Evolutionary conservation across 2,329 filamentous ascomycete species (phyloP).

Genomic region (Neofusicoccum ribis): DNA sequence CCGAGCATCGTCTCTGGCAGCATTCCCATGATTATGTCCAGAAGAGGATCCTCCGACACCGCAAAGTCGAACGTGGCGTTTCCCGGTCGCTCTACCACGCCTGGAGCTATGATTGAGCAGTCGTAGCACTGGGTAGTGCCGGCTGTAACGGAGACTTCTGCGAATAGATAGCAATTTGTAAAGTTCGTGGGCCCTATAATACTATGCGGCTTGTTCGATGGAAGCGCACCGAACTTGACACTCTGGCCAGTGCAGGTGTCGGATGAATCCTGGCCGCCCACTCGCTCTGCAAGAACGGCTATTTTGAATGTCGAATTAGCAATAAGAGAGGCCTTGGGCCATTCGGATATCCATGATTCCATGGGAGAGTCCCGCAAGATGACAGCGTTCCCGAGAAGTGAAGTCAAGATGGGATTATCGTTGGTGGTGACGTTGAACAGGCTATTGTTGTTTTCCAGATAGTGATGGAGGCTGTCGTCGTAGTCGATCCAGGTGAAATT

Average conservation of each 20-base stretch:
- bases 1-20: conserved; percentile 9
- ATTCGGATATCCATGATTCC: not conserved
- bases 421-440: conserved; percentile 12
- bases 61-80: not conserved
- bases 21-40: conserved; percentile 3
- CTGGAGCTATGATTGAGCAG: conserved; percentile 2
- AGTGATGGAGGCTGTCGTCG: not conserved
- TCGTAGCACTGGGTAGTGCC: conserved; percentile 4
- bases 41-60: not conserved
- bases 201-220: not conserved
- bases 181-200: not conserved
- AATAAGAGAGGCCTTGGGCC: not conserved
- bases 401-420: not conserved
- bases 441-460: not conserved
- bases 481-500: conserved; percentile 11
- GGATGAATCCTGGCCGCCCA: not conserved
- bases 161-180: conserved; percentile 13
- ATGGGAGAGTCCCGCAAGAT: not conserved
- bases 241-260: not conserved
- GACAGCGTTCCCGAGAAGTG: not conserved
- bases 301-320: not conserved
- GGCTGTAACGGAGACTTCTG: not conserved
- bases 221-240: conserved; percentile 1
- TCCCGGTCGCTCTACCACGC: conserved; percentile 5
- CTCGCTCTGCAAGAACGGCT: not conserved